phyloP scores from a whole-genome alignment of 345 rosid species.

The Rhizophora apiculata region DNA sequence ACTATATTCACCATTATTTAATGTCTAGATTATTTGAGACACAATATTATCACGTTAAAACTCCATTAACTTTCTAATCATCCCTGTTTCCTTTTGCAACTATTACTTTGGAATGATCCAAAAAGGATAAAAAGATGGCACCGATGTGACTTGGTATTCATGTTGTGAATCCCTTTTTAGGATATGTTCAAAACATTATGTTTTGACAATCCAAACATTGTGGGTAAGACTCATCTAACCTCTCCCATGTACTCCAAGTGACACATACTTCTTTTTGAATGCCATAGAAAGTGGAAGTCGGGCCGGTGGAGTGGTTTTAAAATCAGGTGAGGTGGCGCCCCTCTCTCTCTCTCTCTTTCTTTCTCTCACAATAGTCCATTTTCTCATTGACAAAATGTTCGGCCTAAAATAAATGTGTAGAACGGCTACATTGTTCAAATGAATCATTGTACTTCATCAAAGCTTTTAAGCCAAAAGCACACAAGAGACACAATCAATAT shows the following conservation, averaged over 20 bases:
- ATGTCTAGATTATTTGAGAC: conserved; percentile 18
- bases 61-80: conserved; percentile 49
- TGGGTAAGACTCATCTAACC: conserved; percentile 48
- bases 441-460: conserved; percentile 19
- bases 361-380: conserved; percentile 1
- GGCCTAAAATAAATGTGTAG: conserved; percentile 22
- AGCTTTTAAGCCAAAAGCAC: neutral
- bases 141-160: conserved; percentile 39
- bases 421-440: conserved; percentile 9
- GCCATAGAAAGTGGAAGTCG: conserved; percentile 12
- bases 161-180: conserved; percentile 44
- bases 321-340: conserved; percentile 60
- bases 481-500: neutral
- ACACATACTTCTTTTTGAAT: conserved; percentile 45
- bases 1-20: neutral
- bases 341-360: neutral
- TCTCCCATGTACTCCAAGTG: conserved; percentile 54
- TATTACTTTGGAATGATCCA: conserved; percentile 45
- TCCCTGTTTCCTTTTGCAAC: conserved; percentile 38
- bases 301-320: conserved; percentile 65
- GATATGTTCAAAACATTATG: conserved; percentile 50
- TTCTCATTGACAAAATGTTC: conserved; percentile 21
- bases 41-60: conserved; percentile 37
- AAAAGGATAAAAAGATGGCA: conserved; percentile 14
- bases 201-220: conserved; percentile 46